phyloP scores from a whole-genome alignment of 129 eudicot genomes.

The Centaurea solstitialis region DNA sequence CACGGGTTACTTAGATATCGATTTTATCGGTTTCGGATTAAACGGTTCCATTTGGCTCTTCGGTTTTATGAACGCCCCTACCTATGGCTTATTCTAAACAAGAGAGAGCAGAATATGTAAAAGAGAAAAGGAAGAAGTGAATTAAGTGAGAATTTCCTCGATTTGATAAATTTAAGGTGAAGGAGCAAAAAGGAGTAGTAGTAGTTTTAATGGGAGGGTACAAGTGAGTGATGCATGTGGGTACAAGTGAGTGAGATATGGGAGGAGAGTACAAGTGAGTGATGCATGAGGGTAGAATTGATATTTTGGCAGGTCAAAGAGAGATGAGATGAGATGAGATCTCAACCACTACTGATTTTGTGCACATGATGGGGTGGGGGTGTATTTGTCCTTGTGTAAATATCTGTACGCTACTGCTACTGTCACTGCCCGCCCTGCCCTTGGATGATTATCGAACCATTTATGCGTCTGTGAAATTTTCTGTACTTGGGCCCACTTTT shows the following conservation, averaged over 20 bases:
- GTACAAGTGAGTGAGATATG: constrained; percentile 19
- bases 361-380: constrained; percentile 36
- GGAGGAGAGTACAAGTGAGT: background rate
- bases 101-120: background rate
- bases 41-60: too few relatives aligned
- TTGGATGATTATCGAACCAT: constrained; percentile 1
- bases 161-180: constrained; percentile 29
- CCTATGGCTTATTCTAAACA: too few relatives aligned
- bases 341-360: constrained; percentile 38
- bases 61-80: too few relatives aligned
- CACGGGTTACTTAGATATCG: too few relatives aligned
- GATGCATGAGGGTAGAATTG: background rate
- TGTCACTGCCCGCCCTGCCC: background rate
- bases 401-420: constrained; percentile 11
- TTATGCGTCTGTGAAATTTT: too few relatives aligned
- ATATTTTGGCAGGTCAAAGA: background rate
- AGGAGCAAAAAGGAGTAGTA: background rate
- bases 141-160: constrained; percentile 13
- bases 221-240: constrained; percentile 6
- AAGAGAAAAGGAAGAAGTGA: too few relatives aligned
- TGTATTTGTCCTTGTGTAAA: background rate
- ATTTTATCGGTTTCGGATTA: too few relatives aligned
- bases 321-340: constrained; percentile 3
- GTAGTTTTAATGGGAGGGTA: background rate
- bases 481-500: too few relatives aligned